phyloP scores from a whole-genome alignment of 2,329 filamentous ascomycete genomes.

The Neospermospora avenae region DNA sequence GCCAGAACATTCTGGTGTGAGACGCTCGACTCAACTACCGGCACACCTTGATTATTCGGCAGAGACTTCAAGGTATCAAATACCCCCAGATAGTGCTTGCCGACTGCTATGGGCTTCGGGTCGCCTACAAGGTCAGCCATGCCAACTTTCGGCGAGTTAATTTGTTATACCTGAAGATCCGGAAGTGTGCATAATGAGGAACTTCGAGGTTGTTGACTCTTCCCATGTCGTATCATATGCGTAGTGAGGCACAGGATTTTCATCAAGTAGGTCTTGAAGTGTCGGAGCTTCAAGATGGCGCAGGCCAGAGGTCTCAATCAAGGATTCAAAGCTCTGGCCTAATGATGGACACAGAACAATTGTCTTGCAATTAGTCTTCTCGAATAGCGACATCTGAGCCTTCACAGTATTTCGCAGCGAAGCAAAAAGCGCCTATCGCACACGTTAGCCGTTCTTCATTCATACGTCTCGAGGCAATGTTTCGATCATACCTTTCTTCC shows the following conservation, averaged over 20 bases:
- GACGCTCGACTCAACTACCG: neutral
- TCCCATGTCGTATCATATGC: constrained; percentile 37
- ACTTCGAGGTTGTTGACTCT: constrained; percentile 36
- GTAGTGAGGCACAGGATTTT: constrained; percentile 21
- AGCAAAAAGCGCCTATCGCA: constrained; percentile 34
- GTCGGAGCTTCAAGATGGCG: constrained; percentile 31
- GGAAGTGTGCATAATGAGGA: constrained; percentile 42
- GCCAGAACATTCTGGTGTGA: constrained; percentile 3
- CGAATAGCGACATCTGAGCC: constrained; percentile 36
- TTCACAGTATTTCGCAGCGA: constrained; percentile 37
- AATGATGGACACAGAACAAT: constrained; percentile 11
- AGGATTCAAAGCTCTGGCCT: neutral
- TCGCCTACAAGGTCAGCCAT: constrained; percentile 34
- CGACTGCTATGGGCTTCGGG: constrained; percentile 40
- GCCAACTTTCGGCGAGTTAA: neutral
- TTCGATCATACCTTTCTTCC: constrained; percentile 33
- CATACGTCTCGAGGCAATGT: neutral
- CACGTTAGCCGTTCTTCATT: neutral
- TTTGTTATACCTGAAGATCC: constrained; percentile 31
- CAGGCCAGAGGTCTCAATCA: constrained; percentile 3
- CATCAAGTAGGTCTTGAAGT: constrained; percentile 33
- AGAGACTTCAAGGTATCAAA: constrained; percentile 34
- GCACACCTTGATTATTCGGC: constrained; percentile 7
- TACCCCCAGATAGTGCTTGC: constrained; percentile 36
- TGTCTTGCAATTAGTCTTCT: constrained; percentile 33